A percentile compares a stretch with the other conserved stretches of the same genome.
Conservation (phyloP, 1,139 yeast genomes). For the Kluyveromyces marxianus region DNA sequence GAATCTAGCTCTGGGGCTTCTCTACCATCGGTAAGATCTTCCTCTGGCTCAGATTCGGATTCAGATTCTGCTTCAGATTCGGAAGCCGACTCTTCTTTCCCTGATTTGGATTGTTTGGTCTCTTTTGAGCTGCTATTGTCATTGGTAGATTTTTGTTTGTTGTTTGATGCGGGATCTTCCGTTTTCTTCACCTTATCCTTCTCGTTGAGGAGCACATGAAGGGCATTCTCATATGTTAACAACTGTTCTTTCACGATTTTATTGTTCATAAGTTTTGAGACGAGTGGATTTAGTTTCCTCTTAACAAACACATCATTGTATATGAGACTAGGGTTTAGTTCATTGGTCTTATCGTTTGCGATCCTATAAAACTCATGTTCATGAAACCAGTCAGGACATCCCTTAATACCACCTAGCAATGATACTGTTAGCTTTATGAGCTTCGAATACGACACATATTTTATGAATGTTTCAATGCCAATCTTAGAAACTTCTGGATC, state of each 20-base stretch:
- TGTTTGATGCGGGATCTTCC: conserved; percentile 9
- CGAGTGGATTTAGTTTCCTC: conserved; percentile 22
- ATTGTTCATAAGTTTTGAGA: conserved; percentile 52
- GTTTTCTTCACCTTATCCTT: conserved; percentile 35
- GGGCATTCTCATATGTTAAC: conserved; percentile 47
- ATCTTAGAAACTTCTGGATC: conserved; percentile 13
- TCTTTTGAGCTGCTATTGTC: conserved; percentile 3
- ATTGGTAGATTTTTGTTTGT: neutral
- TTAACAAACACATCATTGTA: conserved; percentile 40
- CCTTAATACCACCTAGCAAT: conserved; percentile 15
- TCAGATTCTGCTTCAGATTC: conserved; percentile 6
- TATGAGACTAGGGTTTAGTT: conserved; percentile 39
- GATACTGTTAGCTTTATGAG: conserved; percentile 23
- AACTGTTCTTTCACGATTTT: conserved; percentile 42
- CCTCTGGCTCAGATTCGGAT: conserved; percentile 20
- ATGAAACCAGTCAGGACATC: conserved; percentile 29
- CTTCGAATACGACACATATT: conserved; percentile 27
- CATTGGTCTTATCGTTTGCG: conserved; percentile 23
- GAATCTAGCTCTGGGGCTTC: conserved; percentile 24
- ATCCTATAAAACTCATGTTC: conserved; percentile 21
- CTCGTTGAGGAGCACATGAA: conserved; percentile 54
- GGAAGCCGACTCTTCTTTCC: neutral
- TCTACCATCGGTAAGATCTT: conserved; percentile 16
- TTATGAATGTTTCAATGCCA: conserved; percentile 20
- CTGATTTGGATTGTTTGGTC: neutral